phyloP scores from a whole-genome alignment of 805 yeast genomes.

The Yamadazyma ubonensis region DNA sequence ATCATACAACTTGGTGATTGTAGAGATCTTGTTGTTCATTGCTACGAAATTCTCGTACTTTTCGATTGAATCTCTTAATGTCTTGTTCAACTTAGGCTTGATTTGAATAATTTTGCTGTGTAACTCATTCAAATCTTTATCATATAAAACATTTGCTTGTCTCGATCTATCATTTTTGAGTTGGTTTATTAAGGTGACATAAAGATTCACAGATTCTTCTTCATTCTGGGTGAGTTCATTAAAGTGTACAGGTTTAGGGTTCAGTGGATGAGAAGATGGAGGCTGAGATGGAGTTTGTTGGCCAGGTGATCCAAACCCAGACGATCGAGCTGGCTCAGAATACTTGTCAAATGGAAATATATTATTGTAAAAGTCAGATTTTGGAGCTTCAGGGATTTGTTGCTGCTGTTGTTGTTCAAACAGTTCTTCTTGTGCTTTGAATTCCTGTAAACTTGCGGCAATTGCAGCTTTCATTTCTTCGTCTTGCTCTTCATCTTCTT shows the following conservation, averaged over 20 bases:
- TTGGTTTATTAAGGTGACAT: conserved; percentile 63
- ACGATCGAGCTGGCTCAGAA: not conserved
- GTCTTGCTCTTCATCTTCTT: conserved; percentile 50
- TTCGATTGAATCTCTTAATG: conserved; percentile 55
- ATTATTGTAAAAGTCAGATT: conserved; percentile 29
- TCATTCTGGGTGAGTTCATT: conserved; percentile 56
- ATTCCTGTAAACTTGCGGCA: conserved; percentile 81
- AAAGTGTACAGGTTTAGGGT: conserved; percentile 6
- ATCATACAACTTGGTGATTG: conserved; percentile 75
- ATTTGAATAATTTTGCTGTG: conserved; percentile 58
- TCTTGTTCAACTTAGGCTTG: conserved; percentile 67
- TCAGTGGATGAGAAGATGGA: conserved; percentile 4
- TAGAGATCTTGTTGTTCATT: conserved; percentile 74
- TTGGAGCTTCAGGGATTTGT: conserved; percentile 15
- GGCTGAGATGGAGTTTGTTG: conserved; percentile 2
- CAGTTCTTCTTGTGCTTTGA: conserved; percentile 40
- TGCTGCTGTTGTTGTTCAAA: conserved; percentile 16
- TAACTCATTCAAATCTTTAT: conserved; percentile 53
- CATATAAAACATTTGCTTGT: conserved; percentile 39
- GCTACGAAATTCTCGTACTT: conserved; percentile 68
- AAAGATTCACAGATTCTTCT: conserved; percentile 66
- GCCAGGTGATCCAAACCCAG: too few relatives aligned
- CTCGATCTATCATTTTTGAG: conserved; percentile 46
- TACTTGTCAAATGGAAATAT: conserved; percentile 21
- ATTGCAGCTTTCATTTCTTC: conserved; percentile 93